Base-by-base conservation (phyloP, 2,329 filamentous ascomycete genomes). In the Clonostachys byssicola region DNA sequence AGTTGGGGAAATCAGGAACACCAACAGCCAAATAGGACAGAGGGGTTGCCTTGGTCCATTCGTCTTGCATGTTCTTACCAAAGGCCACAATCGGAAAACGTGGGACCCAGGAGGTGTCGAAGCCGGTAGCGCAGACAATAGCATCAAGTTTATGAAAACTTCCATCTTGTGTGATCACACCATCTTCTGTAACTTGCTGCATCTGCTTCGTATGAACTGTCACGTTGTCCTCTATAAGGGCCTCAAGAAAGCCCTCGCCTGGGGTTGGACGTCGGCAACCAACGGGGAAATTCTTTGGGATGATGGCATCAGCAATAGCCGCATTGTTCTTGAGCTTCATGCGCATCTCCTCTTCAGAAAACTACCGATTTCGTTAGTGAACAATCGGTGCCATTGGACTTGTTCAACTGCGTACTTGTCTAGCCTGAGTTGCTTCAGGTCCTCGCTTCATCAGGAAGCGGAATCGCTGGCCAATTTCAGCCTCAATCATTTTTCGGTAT, bases 91-190 rank as follows among this genome's bases (percentile, higher is more conserved):
- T 57, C 2, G 73, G 73, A 50, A 77, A 79, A 3, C 69, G 65
- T 7, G 75, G 75, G 5, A 64, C 56, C 56, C 76, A 78, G 2
- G 72, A 75, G 18, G 70, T 70, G 53, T 79, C 70, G 54, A 78
- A 80, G 5, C 77, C 75, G 1, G 75, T 79, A 33, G 76, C 77
- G 51, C 76, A 80, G 45, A 82, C 64, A 34, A 83, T 73, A 23
- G 67, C 70, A 54, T 83, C 80, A n/a, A 80, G 68, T 43, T 75
- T 65, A 41, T 75, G 54, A 14, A 72, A 56, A 43, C 68, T 6
- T 2, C 60, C 62, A 40, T 65, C 57, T 3, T 47, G 46, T 1
- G 56, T 59, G 18, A 47, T 54, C 10, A 68, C 56, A 1, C 65
- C 63, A 2, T 54, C 56, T 23, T 56, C 49, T 4, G 56, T 65